phyloP scores from a whole-genome alignment of 139 green algal genomes.

The Haematococcus sp. region DNA sequence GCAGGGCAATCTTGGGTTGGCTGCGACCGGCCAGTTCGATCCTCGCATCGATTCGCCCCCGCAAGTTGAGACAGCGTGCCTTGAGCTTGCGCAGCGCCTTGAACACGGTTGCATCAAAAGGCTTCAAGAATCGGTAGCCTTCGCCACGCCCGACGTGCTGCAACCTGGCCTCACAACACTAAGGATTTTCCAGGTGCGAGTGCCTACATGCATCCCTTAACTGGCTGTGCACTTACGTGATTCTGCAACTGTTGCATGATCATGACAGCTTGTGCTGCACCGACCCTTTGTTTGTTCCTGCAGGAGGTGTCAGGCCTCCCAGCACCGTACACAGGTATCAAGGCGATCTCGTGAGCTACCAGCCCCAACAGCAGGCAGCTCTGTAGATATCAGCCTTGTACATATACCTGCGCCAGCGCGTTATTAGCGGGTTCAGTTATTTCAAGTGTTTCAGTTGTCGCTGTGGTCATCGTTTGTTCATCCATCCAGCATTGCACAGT shows the following conservation, averaged over 20 bases:
- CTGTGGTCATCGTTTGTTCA: no score
- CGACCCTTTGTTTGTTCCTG: no score
- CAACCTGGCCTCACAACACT: slow-evolving; percentile 5
- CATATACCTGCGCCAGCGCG: no score
- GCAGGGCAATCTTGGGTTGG: slow-evolving; percentile 9
- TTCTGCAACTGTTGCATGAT: neutral
- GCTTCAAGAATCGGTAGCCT: neutral
- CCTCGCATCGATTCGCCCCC: neutral
- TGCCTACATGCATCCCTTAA: neutral
- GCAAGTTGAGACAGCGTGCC: neutral
- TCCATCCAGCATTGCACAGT: no score
- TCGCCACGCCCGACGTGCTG: neutral
- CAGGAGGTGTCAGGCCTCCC: neutral
- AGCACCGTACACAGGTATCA: slow-evolving; percentile 7
- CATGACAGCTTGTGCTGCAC: neutral
- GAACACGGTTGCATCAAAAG: neutral
- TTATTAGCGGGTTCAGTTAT: no score
- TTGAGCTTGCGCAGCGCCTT: neutral
- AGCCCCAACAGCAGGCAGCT: neutral
- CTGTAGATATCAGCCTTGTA: no score
- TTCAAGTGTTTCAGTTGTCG: no score
- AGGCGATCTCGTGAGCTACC: slow-evolving; percentile 9
- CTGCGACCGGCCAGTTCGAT: neutral
- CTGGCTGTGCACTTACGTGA: neutral
- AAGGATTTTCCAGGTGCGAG: slow-evolving; percentile 2